Percentiles rank a stretch among this genome's conserved stretches.
phyloP scores from a whole-genome alignment of 805 yeast genomes.

The Metschnikowia arizonensis region DNA sequence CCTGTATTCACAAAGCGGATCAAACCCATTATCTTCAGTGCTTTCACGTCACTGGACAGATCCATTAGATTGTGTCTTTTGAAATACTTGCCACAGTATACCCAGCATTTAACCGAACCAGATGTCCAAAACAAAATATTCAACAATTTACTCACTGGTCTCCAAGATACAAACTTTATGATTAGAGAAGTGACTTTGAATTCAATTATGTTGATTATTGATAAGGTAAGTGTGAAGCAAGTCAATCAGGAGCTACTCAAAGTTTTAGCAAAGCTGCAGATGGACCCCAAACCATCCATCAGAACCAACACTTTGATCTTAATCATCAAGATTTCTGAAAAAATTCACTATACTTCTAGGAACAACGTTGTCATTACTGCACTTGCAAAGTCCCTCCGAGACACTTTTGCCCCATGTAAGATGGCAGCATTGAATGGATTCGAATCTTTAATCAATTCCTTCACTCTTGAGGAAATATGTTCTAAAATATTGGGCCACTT shows the following conservation, averaged over 20 bases:
- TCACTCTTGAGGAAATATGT: constrained; percentile 72
- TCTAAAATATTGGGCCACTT: constrained; percentile 78
- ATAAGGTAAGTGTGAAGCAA: constrained; percentile 70
- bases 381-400: constrained; percentile 75
- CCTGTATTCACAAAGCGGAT: constrained; percentile 39
- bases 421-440: constrained; percentile 75
- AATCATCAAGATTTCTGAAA: constrained; percentile 59
- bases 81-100: constrained; percentile 54
- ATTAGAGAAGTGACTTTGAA: constrained; percentile 78
- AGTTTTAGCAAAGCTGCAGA: constrained; percentile 75
- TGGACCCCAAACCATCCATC: constrained; percentile 70
- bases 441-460: constrained; percentile 56
- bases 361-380: constrained; percentile 83
- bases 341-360: constrained; percentile 52
- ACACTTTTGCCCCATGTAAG: constrained; percentile 70
- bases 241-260: constrained; percentile 82
- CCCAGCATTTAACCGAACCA: constrained; percentile 46
- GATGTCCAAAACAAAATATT: constrained; percentile 71
- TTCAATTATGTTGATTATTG: constrained; percentile 56
- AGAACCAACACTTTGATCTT: constrained; percentile 73
- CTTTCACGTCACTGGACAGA: constrained; percentile 68
- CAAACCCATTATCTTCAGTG: constrained; percentile 60
- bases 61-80: constrained; percentile 71
- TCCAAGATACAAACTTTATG: constrained; percentile 77
- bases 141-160: constrained; percentile 68